Percentiles rank a stretch among this genome's conserved stretches.
These are phyloP conservation scores for Juncus effusus DNA, from an alignment of 176 grass and related monocot species.

Conservation along the genomic window DNA sequence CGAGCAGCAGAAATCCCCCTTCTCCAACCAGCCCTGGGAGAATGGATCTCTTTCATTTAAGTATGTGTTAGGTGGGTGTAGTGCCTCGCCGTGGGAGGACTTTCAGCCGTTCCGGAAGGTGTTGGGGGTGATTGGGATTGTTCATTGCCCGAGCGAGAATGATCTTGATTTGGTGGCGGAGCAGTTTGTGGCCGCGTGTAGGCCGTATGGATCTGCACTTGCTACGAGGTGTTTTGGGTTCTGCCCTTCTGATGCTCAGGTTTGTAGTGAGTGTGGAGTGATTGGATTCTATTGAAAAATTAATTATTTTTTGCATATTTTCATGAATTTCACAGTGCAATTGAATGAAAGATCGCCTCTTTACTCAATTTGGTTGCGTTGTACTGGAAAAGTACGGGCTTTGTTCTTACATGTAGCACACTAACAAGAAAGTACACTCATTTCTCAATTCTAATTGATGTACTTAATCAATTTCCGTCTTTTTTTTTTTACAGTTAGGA, in stretches of 20 bases:
- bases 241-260: conserved; percentile 83
- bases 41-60: conserved; percentile 70
- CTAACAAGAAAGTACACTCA: conserved; percentile 6
- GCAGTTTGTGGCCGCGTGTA: conserved; percentile 50
- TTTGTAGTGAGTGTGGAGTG: conserved; percentile 1
- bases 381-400: neutral
- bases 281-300: neutral
- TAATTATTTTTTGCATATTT: neutral
- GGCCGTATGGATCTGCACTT: conserved; percentile 59
- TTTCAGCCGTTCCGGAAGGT: conserved; percentile 98
- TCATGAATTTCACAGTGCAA: neutral
- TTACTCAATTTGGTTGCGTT: conserved; percentile 6
- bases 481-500: conserved; percentile 36
- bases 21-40: conserved; percentile 85
- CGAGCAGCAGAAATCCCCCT: conserved; percentile 98
- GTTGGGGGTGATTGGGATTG: conserved; percentile 83
- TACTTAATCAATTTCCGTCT: conserved; percentile 6
- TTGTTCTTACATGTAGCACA: neutral
- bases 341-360: conserved; percentile 12
- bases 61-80: conserved; percentile 71
- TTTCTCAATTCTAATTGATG: conserved; percentile 13
- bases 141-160: conserved; percentile 66
- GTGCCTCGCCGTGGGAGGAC: conserved; percentile 92
- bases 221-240: conserved; percentile 81
- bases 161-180: conserved; percentile 57